These are phyloP conservation scores for Mycena haematopus DNA, from an alignment of 768 basidiomycete species.

Conservation along the genomic window DNA sequence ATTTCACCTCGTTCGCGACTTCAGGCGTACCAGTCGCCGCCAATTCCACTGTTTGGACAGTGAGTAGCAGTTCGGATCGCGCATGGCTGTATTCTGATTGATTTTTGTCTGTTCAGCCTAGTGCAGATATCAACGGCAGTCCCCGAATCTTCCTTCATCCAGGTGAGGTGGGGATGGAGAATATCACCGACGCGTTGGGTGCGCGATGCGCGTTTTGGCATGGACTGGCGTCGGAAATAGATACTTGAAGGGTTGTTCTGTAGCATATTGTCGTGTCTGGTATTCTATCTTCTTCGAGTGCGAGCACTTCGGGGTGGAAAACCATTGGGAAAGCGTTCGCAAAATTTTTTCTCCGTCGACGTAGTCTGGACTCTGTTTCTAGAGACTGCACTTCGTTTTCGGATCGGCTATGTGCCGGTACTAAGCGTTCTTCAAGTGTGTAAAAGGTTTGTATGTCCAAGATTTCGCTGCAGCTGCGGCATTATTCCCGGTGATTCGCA, in stretches of 20 bases:
- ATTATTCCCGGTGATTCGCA: too few relatives aligned
- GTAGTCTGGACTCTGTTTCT: too few relatives aligned
- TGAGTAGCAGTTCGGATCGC: conserved; percentile 21
- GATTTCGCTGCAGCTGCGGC: too few relatives aligned
- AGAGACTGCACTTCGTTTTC: too few relatives aligned
- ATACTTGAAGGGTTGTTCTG: conserved; percentile 8
- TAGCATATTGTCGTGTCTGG: too few relatives aligned
- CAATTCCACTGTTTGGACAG: conserved; percentile 36
- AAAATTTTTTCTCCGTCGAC: too few relatives aligned
- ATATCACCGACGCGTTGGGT: conserved; percentile 31
- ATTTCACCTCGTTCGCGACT: conserved; percentile 47
- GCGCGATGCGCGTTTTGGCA: conserved; percentile 43
- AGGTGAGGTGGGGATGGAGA: conserved; percentile 34
- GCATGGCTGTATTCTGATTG: neutral
- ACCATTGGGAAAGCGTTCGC: too few relatives aligned
- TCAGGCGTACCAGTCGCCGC: conserved; percentile 37
- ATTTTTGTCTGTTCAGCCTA: neutral
- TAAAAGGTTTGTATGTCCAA: too few relatives aligned
- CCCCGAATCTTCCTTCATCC: conserved; percentile 42
- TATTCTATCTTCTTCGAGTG: too few relatives aligned
- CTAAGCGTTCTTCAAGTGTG: too few relatives aligned
- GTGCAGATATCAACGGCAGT: conserved; percentile 30
- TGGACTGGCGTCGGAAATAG: conserved; percentile 28
- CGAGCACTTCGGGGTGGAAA: too few relatives aligned
- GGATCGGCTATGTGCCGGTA: too few relatives aligned